Percentiles rank a stretch among this genome's conserved stretches.
These are phyloP conservation scores for Phaeosphaeria sp. DNA, from an alignment of 2,329 filamentous ascomycete genomes.

Conservation along the genomic window DNA sequence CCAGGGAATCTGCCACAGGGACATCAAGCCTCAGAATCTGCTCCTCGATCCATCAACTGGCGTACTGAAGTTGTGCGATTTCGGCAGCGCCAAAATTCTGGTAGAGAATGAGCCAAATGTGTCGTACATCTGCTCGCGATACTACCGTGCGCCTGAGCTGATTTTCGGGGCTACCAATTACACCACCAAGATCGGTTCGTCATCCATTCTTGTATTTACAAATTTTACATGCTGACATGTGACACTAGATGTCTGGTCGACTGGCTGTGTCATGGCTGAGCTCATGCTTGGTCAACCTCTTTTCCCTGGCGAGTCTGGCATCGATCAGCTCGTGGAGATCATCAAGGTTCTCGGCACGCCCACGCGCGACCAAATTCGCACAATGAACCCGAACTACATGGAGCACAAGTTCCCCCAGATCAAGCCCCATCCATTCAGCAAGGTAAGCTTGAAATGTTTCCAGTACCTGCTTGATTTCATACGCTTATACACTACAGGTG, in stretches of 20 bases:
- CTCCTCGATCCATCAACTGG: conserved; percentile 90
- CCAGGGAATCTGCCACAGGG: conserved; percentile 97
- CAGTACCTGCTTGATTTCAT: neutral
- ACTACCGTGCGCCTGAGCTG: conserved; percentile 96
- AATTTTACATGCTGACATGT: conserved; percentile 24
- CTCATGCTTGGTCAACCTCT: conserved; percentile 97
- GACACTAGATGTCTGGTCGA: conserved; percentile 92
- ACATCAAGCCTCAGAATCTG: conserved; percentile 99
- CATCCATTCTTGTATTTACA: conserved; percentile 8
- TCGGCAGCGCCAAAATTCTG: conserved; percentile 97
- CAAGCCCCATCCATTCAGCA: conserved; percentile 98
- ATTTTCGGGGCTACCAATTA: conserved; percentile 99
- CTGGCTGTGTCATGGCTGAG: conserved; percentile 98
- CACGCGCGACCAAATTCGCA: conserved; percentile 96
- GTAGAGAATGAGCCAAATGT: conserved; percentile 99
- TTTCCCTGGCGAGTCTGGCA: conserved; percentile 97
- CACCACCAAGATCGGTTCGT: conserved; percentile 97
- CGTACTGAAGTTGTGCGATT: conserved; percentile 96
- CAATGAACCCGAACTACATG: conserved; percentile 99
- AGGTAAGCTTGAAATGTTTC: conserved; percentile 59
- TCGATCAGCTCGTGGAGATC: conserved; percentile 98
- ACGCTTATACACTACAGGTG: conserved; percentile 60
- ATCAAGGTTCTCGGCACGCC: conserved; percentile 98
- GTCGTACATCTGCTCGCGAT: conserved; percentile 98
- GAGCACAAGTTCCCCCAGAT: conserved; percentile 99